phyloP scores from a whole-genome alignment of 2,329 filamentous ascomycete genomes.

The Myrmaecium sp. region DNA sequence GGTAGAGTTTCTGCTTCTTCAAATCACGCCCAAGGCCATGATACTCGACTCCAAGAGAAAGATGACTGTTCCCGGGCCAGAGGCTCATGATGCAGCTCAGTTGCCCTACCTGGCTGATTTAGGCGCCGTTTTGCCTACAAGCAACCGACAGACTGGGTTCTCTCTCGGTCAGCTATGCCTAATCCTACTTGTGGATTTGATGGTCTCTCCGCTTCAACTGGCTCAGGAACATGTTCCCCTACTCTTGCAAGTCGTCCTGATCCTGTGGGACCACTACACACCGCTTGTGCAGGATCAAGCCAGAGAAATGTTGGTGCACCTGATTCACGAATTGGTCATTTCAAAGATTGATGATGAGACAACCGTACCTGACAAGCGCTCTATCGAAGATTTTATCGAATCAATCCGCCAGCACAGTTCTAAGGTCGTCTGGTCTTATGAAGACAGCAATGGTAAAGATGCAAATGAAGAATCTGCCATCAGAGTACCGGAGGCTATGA shows the following conservation, averaged over 20 bases:
- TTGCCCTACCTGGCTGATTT: slow-evolving; percentile 86
- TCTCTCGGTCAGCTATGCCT: slow-evolving; percentile 85
- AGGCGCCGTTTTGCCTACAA: slow-evolving; percentile 59
- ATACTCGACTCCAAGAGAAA: slow-evolving; percentile 59
- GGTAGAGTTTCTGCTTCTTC: slow-evolving; percentile 79
- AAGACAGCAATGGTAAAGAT: slow-evolving; percentile 67
- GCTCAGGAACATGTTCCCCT: slow-evolving; percentile 65
- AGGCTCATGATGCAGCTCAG: slow-evolving; percentile 42
- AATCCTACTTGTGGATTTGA: slow-evolving; percentile 85
- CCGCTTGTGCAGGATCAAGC: slow-evolving; percentile 91
- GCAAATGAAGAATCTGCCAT: slow-evolving; percentile 53
- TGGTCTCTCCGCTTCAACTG: slow-evolving; percentile 80
- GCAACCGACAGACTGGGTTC: slow-evolving; percentile 72
- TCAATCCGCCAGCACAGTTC: slow-evolving; percentile 69
- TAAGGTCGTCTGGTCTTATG: slow-evolving; percentile 82
- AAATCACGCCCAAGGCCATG: slow-evolving; percentile 93
- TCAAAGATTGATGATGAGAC: slow-evolving; percentile 53
- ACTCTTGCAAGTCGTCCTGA: slow-evolving; percentile 75
- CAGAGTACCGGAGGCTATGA: slow-evolving; percentile 79
- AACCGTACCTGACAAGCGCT: slow-evolving; percentile 48
- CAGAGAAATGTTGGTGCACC: slow-evolving; percentile 90
- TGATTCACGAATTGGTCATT: slow-evolving; percentile 91
- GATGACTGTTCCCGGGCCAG: too few species aligned
- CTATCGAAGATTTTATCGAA: slow-evolving; percentile 79
- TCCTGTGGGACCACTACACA: slow-evolving; percentile 96